Evolutionary conservation across 140 eudicot genomes (phyloP).

Genomic region (Ambrosia hybrid): DNA sequence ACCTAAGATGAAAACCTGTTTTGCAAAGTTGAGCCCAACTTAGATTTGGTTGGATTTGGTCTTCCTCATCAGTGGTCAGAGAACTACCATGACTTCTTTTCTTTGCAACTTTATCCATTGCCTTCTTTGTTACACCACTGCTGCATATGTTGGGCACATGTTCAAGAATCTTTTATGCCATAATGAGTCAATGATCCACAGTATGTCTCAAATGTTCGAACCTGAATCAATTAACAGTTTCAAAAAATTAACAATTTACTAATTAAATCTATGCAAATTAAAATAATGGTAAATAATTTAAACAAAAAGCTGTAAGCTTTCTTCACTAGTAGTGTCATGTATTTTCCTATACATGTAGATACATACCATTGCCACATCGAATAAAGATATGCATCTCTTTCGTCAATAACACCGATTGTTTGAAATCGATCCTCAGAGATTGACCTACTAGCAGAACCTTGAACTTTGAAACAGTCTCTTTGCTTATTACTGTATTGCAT

Average conservation of each 20-base stretch:
- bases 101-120: slow-evolving; percentile 55
- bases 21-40: slow-evolving; percentile 86
- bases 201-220: slow-evolving; percentile 56
- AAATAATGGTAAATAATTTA: background rate
- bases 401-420: slow-evolving; percentile 53
- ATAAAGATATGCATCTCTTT: slow-evolving; percentile 77
- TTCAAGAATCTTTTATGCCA: slow-evolving; percentile 89
- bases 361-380: slow-evolving; percentile 65
- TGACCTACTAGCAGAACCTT: slow-evolving; percentile 53
- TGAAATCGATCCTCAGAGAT: slow-evolving; percentile 29
- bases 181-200: slow-evolving; percentile 83
- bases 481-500: slow-evolving; percentile 85
- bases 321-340: slow-evolving; percentile 28
- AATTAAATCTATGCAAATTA: too few relatives aligned
- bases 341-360: too few relatives aligned
- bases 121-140: slow-evolving; percentile 28
- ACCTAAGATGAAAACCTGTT: slow-evolving; percentile 96
- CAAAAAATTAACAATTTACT: too few relatives aligned
- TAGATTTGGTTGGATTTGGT: too few relatives aligned
- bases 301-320: background rate
- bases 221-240: slow-evolving; percentile 40
- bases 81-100: too few relatives aligned
- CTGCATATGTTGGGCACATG: slow-evolving; percentile 79
- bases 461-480: slow-evolving; percentile 62
- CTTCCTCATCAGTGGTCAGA: too few relatives aligned